Percentiles rank a stretch among this genome's conserved stretches.
These are phyloP conservation scores for Ettlia oleoabundans DNA, from an alignment of 139 green algal species.

Conservation along the genomic window DNA sequence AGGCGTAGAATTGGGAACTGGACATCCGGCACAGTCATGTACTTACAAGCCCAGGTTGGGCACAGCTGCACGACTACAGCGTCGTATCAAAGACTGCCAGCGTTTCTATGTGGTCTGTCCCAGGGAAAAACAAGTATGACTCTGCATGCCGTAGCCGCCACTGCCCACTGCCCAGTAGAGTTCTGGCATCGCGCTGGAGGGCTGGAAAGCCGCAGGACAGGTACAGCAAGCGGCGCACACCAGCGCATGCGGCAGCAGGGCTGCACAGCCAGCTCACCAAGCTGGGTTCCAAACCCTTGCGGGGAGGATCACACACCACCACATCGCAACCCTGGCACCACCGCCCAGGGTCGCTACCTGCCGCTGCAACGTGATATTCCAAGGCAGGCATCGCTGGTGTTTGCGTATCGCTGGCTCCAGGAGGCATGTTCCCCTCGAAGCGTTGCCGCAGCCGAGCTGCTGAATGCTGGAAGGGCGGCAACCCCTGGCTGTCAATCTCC, in stretches of 20 bases:
- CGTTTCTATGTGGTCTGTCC: conserved; percentile 72
- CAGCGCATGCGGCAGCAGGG: not conserved
- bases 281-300: conserved; percentile 71
- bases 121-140: conserved; percentile 75
- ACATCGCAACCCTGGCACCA: conserved; percentile 65
- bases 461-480: conserved; percentile 48
- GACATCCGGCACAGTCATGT: too few species aligned
- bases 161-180: conserved; percentile 50
- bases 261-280: conserved; percentile 58
- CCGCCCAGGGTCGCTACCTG: conserved; percentile 40
- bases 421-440: not conserved
- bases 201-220: conserved; percentile 79
- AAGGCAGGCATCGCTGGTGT: conserved; percentile 26
- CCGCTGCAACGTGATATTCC: conserved; percentile 56
- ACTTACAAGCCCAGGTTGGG: too few species aligned
- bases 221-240: conserved; percentile 70
- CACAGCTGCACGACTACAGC: too few species aligned
- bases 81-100: conserved; percentile 72
- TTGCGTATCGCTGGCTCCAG: conserved; percentile 2
- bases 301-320: conserved; percentile 78
- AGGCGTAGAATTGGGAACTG: too few species aligned
- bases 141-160: conserved; percentile 54
- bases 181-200: conserved; percentile 55
- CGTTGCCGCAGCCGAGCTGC: conserved; percentile 14
- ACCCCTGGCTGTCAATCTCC: conserved; percentile 69